Evolutionary conservation across 1,284 basidiomycete genomes (phyloP).

Genomic region (Microbotryum violaceum): DNA sequence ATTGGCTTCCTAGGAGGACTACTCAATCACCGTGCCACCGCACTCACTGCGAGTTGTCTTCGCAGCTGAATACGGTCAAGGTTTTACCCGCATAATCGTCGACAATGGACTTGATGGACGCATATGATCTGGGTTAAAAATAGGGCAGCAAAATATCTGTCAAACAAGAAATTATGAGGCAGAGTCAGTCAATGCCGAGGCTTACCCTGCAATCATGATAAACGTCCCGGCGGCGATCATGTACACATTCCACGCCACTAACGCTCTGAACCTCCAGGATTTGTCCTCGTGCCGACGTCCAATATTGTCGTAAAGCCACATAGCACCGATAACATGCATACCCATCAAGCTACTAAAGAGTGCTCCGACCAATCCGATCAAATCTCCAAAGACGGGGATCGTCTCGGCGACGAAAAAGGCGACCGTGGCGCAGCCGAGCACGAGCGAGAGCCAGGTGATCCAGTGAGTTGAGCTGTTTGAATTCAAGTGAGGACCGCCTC

Average conservation of each 20-base stretch:
- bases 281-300: neutral
- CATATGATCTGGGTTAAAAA: conserved; percentile 1
- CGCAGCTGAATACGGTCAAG: conserved; percentile 4
- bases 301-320: conserved; percentile 23
- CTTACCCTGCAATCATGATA: conserved; percentile 17
- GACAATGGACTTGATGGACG: conserved; percentile 6
- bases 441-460: conserved; percentile 51
- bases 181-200: no score
- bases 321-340: conserved; percentile 1
- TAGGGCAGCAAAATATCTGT: neutral
- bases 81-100: conserved; percentile 1
- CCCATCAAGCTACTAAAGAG: conserved; percentile 1
- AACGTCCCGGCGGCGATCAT: conserved; percentile 17
- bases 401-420: conserved; percentile 48
- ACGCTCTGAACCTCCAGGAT: neutral
- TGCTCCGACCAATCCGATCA: conserved; percentile 12
- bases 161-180: no score
- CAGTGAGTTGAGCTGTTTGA: conserved; percentile 54
- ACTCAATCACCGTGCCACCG: no score
- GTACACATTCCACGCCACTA: conserved; percentile 10
- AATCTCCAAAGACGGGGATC: conserved; percentile 10
- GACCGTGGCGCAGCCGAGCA: conserved; percentile 46
- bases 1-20: no score
- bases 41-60: conserved; percentile 9
- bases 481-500: conserved; percentile 53